phyloP scores from a whole-genome alignment of 495 filamentous ascomycete species.

The Platismatia glauca region DNA sequence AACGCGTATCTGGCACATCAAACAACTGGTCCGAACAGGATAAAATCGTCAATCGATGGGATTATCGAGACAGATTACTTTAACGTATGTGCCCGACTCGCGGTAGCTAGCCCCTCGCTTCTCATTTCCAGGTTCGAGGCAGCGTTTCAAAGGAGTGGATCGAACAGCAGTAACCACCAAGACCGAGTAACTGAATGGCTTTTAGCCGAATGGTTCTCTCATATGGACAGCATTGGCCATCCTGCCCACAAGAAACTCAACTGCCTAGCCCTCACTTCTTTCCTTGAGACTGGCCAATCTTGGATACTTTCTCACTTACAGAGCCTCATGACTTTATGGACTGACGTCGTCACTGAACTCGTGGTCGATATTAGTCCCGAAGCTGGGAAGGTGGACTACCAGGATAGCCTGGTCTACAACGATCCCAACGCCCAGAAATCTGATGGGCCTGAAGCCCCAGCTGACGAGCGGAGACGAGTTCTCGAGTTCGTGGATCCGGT shows the following conservation, averaged over 20 bases:
- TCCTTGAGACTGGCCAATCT: conserved; percentile 43
- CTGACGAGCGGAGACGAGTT: conserved; percentile 47
- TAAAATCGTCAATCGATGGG: conserved; percentile 50
- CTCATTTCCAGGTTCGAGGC: conserved; percentile 50
- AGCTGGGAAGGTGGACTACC: conserved; percentile 34
- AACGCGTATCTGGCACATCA: conserved; percentile 62
- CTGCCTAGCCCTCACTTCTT: conserved; percentile 69
- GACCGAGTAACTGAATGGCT: conserved; percentile 61
- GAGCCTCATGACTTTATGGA: conserved; percentile 62
- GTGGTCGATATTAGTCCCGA: conserved; percentile 46
- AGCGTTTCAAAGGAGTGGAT: conserved; percentile 26
- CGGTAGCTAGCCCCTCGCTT: conserved; percentile 55
- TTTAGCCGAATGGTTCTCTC: conserved; percentile 75
- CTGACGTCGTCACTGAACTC: conserved; percentile 53
- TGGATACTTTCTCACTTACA: conserved; percentile 55
- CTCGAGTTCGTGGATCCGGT: conserved; percentile 58
- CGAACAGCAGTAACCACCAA: conserved; percentile 19
- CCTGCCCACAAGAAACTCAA: conserved; percentile 70
- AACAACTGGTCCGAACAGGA: conserved; percentile 66
- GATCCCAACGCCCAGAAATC: conserved; percentile 24
- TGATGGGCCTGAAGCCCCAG: conserved; percentile 51
- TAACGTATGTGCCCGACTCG: conserved; percentile 69
- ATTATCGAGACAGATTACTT: conserved; percentile 76
- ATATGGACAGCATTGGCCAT: conserved; percentile 75
- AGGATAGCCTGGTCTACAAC: conserved; percentile 48